Evolutionary conservation across 305 asterid genomes (phyloP).

Genomic region (Solanum hybrid): DNA sequence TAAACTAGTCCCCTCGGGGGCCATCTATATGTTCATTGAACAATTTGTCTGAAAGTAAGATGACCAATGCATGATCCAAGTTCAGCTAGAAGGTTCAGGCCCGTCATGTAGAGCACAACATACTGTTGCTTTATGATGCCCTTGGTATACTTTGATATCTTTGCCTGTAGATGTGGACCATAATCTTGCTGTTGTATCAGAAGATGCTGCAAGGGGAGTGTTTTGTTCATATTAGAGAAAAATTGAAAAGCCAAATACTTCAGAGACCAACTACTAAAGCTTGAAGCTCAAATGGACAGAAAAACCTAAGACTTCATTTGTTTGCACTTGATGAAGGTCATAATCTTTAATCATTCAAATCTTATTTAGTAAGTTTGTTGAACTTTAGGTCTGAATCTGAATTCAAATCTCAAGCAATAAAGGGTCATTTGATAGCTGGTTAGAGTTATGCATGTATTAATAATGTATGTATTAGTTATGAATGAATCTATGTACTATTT

Average conservation of each 20-base stretch:
- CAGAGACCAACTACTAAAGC: neutral
- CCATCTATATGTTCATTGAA: neutral
- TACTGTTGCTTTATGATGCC: conserved; percentile 91
- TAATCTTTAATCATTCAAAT: neutral
- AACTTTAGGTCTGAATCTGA: neutral
- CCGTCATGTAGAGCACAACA: conserved; percentile 98
- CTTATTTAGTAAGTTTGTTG: neutral
- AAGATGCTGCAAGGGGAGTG: conserved; percentile 55
- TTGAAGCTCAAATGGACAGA: neutral
- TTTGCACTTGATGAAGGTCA: neutral
- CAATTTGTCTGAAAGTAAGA: neutral
- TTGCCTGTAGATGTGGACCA: conserved; percentile 80
- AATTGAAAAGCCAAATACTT: neutral
- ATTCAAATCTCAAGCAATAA: neutral
- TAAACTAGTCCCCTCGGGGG: neutral
- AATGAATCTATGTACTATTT: too few relatives aligned
- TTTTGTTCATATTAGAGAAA: neutral
- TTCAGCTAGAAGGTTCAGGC: conserved; percentile 42
- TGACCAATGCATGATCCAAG: neutral
- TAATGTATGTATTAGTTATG: too few relatives aligned
- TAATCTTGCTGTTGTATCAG: conserved; percentile 81
- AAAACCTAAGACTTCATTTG: neutral
- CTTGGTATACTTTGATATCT: conserved; percentile 73
- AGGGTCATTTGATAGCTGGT: neutral
- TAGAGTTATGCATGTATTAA: neutral